phyloP scores from a whole-genome alignment of 768 basidiomycete species.

The Macrolepiota dolichaula region DNA sequence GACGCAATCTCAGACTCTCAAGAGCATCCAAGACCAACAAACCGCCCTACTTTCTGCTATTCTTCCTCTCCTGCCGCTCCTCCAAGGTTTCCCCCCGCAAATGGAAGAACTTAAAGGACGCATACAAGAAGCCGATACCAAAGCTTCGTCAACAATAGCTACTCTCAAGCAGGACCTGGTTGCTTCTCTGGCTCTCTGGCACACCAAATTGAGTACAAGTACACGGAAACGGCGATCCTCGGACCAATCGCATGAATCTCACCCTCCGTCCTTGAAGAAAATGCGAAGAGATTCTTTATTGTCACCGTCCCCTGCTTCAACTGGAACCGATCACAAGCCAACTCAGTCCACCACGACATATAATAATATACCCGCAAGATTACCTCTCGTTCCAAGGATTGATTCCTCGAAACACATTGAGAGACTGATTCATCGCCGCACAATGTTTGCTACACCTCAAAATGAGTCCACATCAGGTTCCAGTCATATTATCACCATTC shows the following conservation, averaged over 20 bases:
- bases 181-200: background rate
- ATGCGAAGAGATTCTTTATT: background rate
- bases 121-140: conserved; percentile 1
- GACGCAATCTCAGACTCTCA: conserved; percentile 52
- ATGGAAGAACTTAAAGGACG: conserved; percentile 32
- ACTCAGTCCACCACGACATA: background rate
- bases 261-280: background rate
- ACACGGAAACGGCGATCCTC: conserved; percentile 6
- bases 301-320: background rate
- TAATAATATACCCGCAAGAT: background rate
- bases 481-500: background rate
- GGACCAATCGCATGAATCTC: background rate
- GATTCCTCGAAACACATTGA: background rate
- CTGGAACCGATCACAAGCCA: background rate
- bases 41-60: conserved; percentile 50
- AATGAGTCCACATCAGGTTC: background rate
- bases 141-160: background rate
- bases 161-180: background rate
- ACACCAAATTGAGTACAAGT: background rate
- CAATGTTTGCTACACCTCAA: background rate
- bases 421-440: background rate
- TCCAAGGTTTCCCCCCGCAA: conserved; percentile 58
- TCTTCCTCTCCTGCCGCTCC: conserved; percentile 54
- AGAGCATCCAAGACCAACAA: conserved; percentile 63
- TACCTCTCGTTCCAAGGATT: background rate